Evolutionary conservation across 1,284 basidiomycete genomes (phyloP).

Genomic region (Hypsizygus ulmarius): DNA sequence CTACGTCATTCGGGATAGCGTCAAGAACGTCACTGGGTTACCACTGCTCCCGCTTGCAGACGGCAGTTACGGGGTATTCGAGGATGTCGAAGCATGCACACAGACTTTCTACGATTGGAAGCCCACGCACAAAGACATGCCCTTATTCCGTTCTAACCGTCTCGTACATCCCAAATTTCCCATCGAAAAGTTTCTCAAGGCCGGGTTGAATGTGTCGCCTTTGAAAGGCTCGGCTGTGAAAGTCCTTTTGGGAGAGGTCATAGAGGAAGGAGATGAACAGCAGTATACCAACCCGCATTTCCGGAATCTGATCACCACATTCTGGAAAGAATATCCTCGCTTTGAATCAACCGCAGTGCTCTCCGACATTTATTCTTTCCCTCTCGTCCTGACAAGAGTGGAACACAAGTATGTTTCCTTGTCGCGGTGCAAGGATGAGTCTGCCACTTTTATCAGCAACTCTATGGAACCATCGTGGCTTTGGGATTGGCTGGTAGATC

Average conservation of each 20-base stretch:
- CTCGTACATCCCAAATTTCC: constrained; percentile 28
- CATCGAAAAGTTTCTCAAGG: constrained; percentile 16
- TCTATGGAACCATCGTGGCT: constrained; percentile 13
- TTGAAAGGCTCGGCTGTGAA: constrained; percentile 21
- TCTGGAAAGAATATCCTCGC: constrained; percentile 23
- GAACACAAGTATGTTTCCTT: constrained; percentile 5
- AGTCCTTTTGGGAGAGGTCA: constrained; percentile 21
- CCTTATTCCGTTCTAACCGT: constrained; percentile 11
- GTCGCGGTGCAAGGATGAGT: constrained; percentile 16
- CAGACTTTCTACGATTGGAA: constrained; percentile 17
- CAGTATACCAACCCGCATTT: constrained; percentile 1
- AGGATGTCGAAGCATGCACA: constrained; percentile 3
- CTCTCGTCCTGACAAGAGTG: constrained; percentile 14
- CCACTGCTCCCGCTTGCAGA: constrained; percentile 34
- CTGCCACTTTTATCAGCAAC: constrained; percentile 13
- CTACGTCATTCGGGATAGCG: not conserved
- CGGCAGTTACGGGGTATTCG: constrained; percentile 24
- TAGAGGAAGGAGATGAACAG: constrained; percentile 9
- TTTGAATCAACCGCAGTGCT: constrained; percentile 1
- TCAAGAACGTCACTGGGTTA: constrained; percentile 23
- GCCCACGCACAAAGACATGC: constrained; percentile 15
- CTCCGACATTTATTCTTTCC: constrained; percentile 7
- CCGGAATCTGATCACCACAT: constrained; percentile 22
- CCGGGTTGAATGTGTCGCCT: constrained; percentile 23
- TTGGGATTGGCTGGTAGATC: constrained; percentile 6